Conservation (phyloP, 306 rosid genomes). For the Casuarina cunninghamiana region DNA sequence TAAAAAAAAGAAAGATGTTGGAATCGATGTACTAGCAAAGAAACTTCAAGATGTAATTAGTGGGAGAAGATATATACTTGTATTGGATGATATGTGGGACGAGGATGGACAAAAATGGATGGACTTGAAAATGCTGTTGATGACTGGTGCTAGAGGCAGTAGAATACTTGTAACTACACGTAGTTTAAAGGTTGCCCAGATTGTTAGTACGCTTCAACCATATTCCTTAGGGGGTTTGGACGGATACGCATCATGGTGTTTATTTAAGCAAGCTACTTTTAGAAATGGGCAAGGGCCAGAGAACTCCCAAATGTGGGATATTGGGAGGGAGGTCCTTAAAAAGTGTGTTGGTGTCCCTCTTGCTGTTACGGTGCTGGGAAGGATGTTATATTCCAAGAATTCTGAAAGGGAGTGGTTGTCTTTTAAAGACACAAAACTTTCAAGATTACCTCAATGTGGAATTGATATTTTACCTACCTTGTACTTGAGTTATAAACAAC, state of each 20-base stretch:
- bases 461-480: neutral
- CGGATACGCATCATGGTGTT: neutral
- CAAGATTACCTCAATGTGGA: neutral
- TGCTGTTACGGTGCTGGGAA: conserved; percentile 12
- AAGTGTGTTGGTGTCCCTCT: conserved; percentile 21
- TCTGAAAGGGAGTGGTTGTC: neutral
- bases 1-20: neutral
- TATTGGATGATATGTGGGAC: conserved; percentile 12
- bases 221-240: neutral
- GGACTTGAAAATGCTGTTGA: neutral
- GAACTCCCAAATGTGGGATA: neutral
- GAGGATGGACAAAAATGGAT: neutral
- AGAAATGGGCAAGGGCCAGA: neutral
- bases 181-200: conserved; percentile 3
- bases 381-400: neutral
- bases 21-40: neutral
- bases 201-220: neutral
- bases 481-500: neutral
- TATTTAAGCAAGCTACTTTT: conserved; percentile 16
- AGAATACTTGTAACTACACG: conserved; percentile 19
- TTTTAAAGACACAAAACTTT: neutral
- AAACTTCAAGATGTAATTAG: neutral
- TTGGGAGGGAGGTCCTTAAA: neutral
- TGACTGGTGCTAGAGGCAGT: conserved; percentile 1
- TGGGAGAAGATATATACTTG: neutral